Base-by-base conservation (phyloP, 345 rosid species). In the Rhodomyrtus tomentosa region DNA sequence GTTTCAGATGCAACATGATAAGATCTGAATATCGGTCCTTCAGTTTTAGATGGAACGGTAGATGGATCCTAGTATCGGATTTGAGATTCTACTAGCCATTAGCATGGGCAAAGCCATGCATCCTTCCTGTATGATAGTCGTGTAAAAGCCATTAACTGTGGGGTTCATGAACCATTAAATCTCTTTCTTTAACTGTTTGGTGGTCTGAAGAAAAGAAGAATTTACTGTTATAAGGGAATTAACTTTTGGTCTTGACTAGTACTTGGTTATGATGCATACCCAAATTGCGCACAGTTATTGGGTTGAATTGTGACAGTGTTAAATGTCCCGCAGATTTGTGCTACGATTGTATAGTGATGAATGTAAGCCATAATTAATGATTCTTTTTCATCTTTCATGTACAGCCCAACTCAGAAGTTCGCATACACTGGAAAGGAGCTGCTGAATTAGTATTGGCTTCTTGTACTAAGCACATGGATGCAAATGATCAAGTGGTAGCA, bases 391-490 rank as follows among this genome's bases (percentile, higher is more conserved):
- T 38, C 50, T 84, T 84, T 81, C 50, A n/a, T 50, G 76, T 55
- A 50, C 91, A 96, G 99, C 62, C 90, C 36, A 92, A 93, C 88
- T 91, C 93, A 40, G 85, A 90, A 86, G 95, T 97, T 85, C 94
- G 74, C 83, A 90, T 97, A 91, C 94, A 97, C 87, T 97, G 99
- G 99, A 97, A 97, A 91, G 99, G 99, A 21, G 99, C 98, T 73
- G 99, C 99, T 24, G 99, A 97, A 93, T 94, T 97, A 88, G 94
- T 95, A 84, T 89, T 97, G 88, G 90, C 92, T 73, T 94, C 95
- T 50, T 97, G 99, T 86, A 87, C 96, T n/a, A 81, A 84, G 72
- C 95, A 91, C 90, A 87, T 94, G 87, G 95, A 95, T 85, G 82
- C 89, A 84, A 89, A 89, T 85, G 96, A 90, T 84, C 74, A 79